Evolutionary conservation across 176 grass and related monocot genomes (phyloP).

Genomic region (Avena sativa): DNA sequence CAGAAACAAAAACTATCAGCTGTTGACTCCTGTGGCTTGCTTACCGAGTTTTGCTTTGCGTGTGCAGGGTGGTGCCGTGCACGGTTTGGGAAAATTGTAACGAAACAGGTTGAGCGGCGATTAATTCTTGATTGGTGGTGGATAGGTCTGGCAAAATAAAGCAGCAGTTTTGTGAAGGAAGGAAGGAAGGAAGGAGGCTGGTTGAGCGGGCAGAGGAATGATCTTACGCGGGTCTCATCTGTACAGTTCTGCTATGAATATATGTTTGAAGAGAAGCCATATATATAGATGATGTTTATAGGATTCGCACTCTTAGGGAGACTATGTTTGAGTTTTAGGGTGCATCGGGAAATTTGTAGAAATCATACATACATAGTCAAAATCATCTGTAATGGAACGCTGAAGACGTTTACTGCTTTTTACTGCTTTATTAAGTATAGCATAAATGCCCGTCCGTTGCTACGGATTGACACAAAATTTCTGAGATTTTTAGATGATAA

Average conservation of each 20-base stretch:
- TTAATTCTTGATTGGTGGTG: background rate
- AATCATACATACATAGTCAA: too few species aligned
- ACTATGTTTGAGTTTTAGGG: background rate
- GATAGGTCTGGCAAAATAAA: background rate
- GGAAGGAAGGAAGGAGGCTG: background rate
- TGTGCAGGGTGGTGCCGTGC: background rate
- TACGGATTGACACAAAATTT: too few species aligned
- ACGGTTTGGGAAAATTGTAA: background rate
- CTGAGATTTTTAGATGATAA: too few species aligned
- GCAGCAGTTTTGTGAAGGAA: background rate
- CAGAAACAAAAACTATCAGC: slow-evolving; percentile 2
- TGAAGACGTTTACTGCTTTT: too few species aligned
- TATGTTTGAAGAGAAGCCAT: background rate
- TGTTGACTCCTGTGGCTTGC: slow-evolving; percentile 2
- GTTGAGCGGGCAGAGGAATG: background rate
- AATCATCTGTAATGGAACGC: too few species aligned
- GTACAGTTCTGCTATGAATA: background rate
- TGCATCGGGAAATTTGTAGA: too few species aligned
- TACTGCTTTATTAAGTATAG: too few species aligned
- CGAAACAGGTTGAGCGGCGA: background rate
- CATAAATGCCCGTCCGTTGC: too few species aligned
- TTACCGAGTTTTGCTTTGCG: background rate
- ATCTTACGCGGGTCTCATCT: background rate
- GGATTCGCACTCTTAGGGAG: background rate
- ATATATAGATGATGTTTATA: background rate